Evolutionary conservation across 768 basidiomycete species (phyloP).

Genomic region (Pisolithus microcarpus): DNA sequence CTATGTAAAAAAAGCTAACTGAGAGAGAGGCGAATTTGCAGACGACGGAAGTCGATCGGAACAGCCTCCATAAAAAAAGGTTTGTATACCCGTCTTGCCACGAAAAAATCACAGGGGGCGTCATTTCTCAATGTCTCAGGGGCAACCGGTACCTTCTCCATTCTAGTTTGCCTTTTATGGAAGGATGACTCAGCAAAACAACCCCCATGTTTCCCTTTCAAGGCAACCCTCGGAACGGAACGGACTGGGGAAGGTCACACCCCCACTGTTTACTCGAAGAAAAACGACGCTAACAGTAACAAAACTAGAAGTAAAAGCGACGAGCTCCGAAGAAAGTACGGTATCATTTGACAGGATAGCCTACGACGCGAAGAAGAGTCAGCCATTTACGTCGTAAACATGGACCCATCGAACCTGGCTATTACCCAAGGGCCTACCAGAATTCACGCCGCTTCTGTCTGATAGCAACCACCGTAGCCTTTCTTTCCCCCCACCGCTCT

Average conservation of each 20-base stretch:
- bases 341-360: not conserved
- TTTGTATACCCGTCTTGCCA: no score
- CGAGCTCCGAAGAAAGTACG: not conserved
- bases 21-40: not conserved
- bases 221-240: not conserved
- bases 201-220: not conserved
- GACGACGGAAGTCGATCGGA: constrained; percentile 1
- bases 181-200: no score
- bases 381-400: not conserved
- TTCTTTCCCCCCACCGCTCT: constrained; percentile 66
- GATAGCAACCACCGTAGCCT: constrained; percentile 54
- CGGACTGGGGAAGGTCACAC: not conserved
- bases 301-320: no score
- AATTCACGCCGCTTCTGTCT: constrained; percentile 58
- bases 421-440: constrained; percentile 42
- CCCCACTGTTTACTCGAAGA: not conserved
- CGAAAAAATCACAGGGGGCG: no score
- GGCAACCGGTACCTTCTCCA: no score
- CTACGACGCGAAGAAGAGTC: not conserved
- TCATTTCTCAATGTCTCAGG: no score
- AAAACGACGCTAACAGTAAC: not conserved
- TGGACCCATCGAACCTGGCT: not conserved
- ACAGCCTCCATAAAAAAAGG: no score
- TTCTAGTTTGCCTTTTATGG: no score
- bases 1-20: not conserved